Percentiles rank a stretch among this genome's conserved stretches.
These are phyloP conservation scores for Lonicera japonica DNA, from an alignment of 129 eudicot genomes.

Conservation along the genomic window DNA sequence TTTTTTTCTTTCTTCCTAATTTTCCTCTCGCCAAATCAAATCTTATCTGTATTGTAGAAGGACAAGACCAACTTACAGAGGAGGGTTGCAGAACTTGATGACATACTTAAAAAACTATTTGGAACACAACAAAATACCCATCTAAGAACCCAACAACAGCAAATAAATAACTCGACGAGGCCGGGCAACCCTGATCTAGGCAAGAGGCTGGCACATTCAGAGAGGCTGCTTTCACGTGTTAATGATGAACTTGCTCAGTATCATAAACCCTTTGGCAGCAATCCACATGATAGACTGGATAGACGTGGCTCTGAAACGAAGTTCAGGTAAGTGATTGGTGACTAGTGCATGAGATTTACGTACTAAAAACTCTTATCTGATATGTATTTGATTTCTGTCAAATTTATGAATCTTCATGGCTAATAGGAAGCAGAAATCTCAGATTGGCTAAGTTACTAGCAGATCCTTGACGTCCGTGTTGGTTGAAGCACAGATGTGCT, in stretches of 20 bases:
- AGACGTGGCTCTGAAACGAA: slow-evolving; percentile 14
- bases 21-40: not conserved
- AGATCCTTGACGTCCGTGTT: not conserved
- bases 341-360: not conserved
- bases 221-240: slow-evolving; percentile 37
- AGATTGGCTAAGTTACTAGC: slow-evolving; percentile 4
- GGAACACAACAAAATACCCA: slow-evolving; percentile 38
- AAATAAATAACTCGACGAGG: slow-evolving; percentile 20
- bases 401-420: not conserved
- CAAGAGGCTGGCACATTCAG: slow-evolving; percentile 41
- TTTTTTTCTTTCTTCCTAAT: not conserved
- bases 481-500: not conserved
- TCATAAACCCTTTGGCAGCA: slow-evolving; percentile 31
- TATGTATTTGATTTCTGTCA: not conserved
- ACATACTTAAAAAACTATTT: slow-evolving; percentile 58
- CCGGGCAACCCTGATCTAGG: slow-evolving; percentile 27
- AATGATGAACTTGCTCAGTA: slow-evolving; percentile 52
- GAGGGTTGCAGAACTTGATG: slow-evolving; percentile 63
- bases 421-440: slow-evolving; percentile 28
- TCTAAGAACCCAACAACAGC: slow-evolving; percentile 19
- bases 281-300: slow-evolving; percentile 20
- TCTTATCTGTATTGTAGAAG: slow-evolving; percentile 23
- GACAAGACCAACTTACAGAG: slow-evolving; percentile 62
- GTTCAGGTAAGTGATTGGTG: slow-evolving; percentile 17
- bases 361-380: not conserved